Base-by-base conservation (phyloP, 495 filamentous ascomycete species). In the Aspergillus bertholletiae region DNA sequence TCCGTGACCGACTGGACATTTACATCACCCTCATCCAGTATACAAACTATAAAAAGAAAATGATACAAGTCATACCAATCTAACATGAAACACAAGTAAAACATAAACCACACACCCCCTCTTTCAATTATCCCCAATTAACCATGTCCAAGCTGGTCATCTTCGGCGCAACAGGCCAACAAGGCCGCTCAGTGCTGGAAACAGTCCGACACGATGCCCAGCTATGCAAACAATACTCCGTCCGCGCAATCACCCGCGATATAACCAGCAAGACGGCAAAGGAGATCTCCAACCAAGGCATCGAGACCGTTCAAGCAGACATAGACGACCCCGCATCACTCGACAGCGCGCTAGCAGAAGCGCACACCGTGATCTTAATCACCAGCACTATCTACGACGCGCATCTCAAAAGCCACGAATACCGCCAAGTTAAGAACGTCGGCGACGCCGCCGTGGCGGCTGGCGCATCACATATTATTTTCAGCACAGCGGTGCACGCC, bases 131-230 rank as follows among this genome's bases (percentile, higher is more conserved):
- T n/a, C n/a, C n/a, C n/a, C n/a, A n/a, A n/a, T n/a, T n/a, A n/a
- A n/a, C n/a, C n/a, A 57, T 53, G 55, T 57, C 40, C 9, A 55
- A 47, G 41, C 67, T 87, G 58, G 77, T 77, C 28, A 74, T 88
- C 27, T 84, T 86, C 55, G 83, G 83, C 11, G 80, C 81, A 9
- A 87, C 85, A 17, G 84, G 85, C 61, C 68, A 78, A 15, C 85
- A 87, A 62, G 85, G 85, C 30, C 69, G 78, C 28, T 84, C 81
- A 4, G 74, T 88, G 37, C 67, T 86, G 55, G 68, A 74, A 55
- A 53, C 59, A 21, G 68, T 87, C 18, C 72, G 84, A 2, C 55
- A 64, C 11, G 72, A 84, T 60, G 60, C 83, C 0, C 59, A 66
- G 21, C 68, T 82, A 17, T 77, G 73, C 11, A 58, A 73, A 5